These are phyloP conservation scores for Penicillium brasilianum DNA, from an alignment of 2,329 filamentous ascomycete species.

Conservation along the genomic window DNA sequence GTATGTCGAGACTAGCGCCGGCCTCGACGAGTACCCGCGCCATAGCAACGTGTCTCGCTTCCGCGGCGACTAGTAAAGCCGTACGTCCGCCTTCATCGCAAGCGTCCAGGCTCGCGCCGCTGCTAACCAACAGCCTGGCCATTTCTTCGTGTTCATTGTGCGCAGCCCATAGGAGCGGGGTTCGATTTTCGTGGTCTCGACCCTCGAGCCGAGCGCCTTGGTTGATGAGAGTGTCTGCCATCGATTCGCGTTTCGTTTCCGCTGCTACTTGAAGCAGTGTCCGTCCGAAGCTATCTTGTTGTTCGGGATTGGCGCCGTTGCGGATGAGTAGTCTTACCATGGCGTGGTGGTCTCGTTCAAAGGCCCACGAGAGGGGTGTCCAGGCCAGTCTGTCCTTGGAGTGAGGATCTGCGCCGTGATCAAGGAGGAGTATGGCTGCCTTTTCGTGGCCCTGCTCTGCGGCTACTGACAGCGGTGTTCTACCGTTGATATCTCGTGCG, in stretches of 20 bases:
- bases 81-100: background rate
- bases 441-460: background rate
- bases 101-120: background rate
- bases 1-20: background rate
- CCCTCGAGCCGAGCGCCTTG: background rate
- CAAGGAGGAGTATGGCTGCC: background rate
- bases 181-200: background rate
- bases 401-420: background rate
- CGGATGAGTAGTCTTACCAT: background rate
- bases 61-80: background rate
- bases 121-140: background rate
- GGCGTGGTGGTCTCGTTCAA: background rate
- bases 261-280: background rate
- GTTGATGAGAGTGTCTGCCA: background rate
- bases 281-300: background rate
- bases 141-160: background rate
- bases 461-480: background rate
- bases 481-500: background rate
- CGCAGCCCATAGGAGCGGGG: conserved; percentile 1
- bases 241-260: background rate
- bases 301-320: background rate
- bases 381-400: background rate
- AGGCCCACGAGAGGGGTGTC: background rate
- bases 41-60: background rate
- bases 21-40: background rate